Base-by-base conservation (phyloP, 202 grass and related monocot species). In the Schoenoplectus tabernaemontani region DNA sequence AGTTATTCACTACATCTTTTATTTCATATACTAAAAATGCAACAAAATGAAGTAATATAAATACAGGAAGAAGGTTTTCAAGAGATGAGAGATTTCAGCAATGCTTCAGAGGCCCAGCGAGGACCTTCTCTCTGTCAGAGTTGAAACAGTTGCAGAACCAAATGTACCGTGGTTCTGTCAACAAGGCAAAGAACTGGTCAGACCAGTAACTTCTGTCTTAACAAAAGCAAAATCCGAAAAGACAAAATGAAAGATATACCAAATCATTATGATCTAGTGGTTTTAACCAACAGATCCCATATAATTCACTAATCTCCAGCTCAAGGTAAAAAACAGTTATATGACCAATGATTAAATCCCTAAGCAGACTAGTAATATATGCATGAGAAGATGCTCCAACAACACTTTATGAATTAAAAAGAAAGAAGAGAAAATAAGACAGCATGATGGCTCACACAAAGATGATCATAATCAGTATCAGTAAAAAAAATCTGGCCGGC, bases 41-140 rank as follows among this genome's bases (percentile, higher is more conserved):
- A n/a, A 7, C 64, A 78, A 54, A 61, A 42, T 78, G 57, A 60
- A 59, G 19, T 61, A 78, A 77, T 57, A 61, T 48, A 80, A 87
- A 81, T 80, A 74, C 42, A 63, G 78, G 66, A 54, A 13, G 79
- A 87, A 69, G 10, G n/a, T n/a, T 15, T 53, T 15, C 67, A 81
- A 77, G 43, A 57, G 57, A n/a, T n/a, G 63, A 65, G 69, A 90
- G 77, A 88, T 78, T 47, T 83, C 66, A 81, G 56, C 81, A 78
- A 67, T 65, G 15, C 81, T 82, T 28, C 7, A 10, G 36, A 47
- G 12, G 46, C 64, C 22, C 39, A 70, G 68, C 67, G 24, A 82
- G 56, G 71, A 75, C 71, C 71, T 75, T 47, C 71, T 56, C 47
- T 56, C 71, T 75, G 71, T 75, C 71, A 75, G 48, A 75, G 71